phyloP scores from a whole-genome alignment of 306 rosid species.

The Quillaja saponaria region DNA sequence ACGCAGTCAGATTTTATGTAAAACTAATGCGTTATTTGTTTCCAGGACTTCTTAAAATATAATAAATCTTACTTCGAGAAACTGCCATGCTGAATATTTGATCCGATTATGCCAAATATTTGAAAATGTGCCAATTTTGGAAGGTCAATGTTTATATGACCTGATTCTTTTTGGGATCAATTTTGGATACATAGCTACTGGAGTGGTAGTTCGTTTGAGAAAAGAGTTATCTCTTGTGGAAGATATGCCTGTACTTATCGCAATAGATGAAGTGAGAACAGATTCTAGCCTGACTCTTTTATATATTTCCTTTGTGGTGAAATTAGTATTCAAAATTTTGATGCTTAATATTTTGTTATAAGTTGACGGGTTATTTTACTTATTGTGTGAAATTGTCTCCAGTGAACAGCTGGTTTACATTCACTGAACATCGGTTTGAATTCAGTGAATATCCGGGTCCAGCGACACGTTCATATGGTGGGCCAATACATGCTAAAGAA shows the following conservation, averaged over 20 bases:
- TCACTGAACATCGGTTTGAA: no score
- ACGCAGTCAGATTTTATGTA: no score
- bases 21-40: constrained; percentile 25
- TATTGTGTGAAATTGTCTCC: constrained; percentile 40
- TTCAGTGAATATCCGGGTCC: constrained; percentile 88
- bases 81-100: constrained; percentile 65
- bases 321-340: not conserved
- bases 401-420: constrained; percentile 97
- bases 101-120: constrained; percentile 77
- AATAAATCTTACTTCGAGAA: constrained; percentile 64
- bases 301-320: constrained; percentile 1
- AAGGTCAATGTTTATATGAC: constrained; percentile 76
- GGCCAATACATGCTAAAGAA: constrained; percentile 85
- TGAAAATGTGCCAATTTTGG: constrained; percentile 86
- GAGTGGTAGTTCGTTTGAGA: constrained; percentile 87
- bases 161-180: constrained; percentile 80
- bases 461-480: constrained; percentile 72
- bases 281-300: constrained; percentile 3
- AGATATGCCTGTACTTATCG: constrained; percentile 86
- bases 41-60: constrained; percentile 86
- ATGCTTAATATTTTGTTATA: constrained; percentile 15
- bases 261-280: constrained; percentile 84
- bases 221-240: constrained; percentile 87
- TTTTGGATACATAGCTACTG: constrained; percentile 84
- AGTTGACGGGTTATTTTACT: not conserved